Evolutionary conservation across 2,329 filamentous ascomycete genomes (phyloP).

Genomic region (Lasiodiplodia theobromae): DNA sequence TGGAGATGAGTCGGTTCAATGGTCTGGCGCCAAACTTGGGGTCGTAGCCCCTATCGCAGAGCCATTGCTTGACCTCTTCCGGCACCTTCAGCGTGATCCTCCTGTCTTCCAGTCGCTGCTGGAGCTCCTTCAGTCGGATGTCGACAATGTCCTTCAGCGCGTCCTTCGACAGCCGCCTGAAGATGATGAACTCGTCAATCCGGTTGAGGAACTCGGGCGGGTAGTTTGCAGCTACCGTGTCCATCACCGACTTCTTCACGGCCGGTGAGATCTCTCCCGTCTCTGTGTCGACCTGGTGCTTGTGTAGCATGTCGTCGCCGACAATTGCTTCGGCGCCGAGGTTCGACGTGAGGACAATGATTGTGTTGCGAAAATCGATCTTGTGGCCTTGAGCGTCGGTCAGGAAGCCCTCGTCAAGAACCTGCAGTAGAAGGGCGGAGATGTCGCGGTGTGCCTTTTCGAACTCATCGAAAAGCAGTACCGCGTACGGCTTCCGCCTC

Average conservation of each 20-base stretch:
- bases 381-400: constrained; percentile 96
- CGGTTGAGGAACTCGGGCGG: constrained; percentile 96
- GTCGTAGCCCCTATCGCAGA: constrained; percentile 89
- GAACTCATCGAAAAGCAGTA: constrained; percentile 95
- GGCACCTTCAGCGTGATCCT: constrained; percentile 79
- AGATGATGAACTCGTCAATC: constrained; percentile 96
- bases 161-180: constrained; percentile 79
- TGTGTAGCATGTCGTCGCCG: constrained; percentile 70
- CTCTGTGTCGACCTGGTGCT: constrained; percentile 64
- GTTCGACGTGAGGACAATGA: constrained; percentile 96
- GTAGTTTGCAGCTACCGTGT: constrained; percentile 77
- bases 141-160: constrained; percentile 93
- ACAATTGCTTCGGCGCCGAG: constrained; percentile 92
- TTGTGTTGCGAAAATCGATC: constrained; percentile 94
- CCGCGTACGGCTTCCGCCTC: constrained; percentile 91
- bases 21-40: constrained; percentile 90
- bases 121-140: constrained; percentile 85
- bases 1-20: constrained; percentile 87
- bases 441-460: constrained; percentile 98
- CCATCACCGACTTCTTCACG: constrained; percentile 83
- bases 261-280: constrained; percentile 75
- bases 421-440: constrained; percentile 87
- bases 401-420: constrained; percentile 94
- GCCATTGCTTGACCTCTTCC: constrained; percentile 79
- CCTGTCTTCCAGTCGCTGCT: constrained; percentile 81